Base-by-base conservation (phyloP, 768 basidiomycete species). In the Suillus decipiens region DNA sequence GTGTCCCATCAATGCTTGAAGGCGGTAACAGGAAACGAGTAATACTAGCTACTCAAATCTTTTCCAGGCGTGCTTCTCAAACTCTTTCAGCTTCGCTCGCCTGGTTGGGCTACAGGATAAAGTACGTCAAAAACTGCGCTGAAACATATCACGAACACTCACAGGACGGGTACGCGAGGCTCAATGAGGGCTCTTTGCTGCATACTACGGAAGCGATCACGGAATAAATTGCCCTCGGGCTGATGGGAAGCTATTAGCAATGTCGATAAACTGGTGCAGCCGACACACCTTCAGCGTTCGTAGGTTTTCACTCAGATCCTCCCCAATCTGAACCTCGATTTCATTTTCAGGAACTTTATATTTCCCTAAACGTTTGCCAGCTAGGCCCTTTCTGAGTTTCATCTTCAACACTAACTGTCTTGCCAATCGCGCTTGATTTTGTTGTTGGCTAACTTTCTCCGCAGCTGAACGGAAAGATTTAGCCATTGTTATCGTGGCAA, bases 201-300 rank as follows among this genome's bases (percentile, higher is more conserved):
- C 71, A 97, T 78, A 72, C 90, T 94, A 36, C 89, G 75, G 78
- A 94, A 95, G 1, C 93, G 86, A 73, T 97, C 95, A 28, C 88
- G 84, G 83, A 96, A 96, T 39, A 95, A 78, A 72, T 96, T 97
- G 31, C 95, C 95, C 79, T 97, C 95, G 19, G 93, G 92, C 95
- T 96, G 64, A 37, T 58, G 24, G 56, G n/a, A 65, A 4, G 15
- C 43, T 33, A 54, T 43, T 19, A 50, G 48, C 31, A 14, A 14
- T 31, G 43, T 33, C 6, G 34, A 48, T 10, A 12, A 17, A 34
- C 12, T 10, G 43, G 15, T 14, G 54, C 17, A 31, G 22, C 39
- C 50, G 22, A 76, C 83, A 48, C 59, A 92, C 95, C 87, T 95
- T 95, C 70, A 98, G 77, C 45, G 81, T 87, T 61, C 95, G 80